Evolutionary conservation across 441 rosid species (phyloP), one percentile per base, ranked within the genome.

Genomic region (Bruguiera hainesii): DNA sequence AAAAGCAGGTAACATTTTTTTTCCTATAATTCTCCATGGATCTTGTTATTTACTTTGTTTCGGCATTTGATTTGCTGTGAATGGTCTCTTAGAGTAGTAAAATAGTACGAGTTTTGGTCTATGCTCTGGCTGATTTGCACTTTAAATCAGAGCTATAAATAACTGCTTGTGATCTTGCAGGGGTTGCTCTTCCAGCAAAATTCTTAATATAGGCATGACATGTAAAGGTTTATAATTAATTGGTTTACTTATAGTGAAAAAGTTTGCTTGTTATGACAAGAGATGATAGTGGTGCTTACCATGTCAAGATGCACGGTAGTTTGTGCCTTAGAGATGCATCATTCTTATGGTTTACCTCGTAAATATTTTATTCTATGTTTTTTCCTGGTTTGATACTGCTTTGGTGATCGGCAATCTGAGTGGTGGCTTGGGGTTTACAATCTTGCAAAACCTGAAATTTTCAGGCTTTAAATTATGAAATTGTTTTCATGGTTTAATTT

Each of bases 1-100:
- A 89, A 77, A 95, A 90, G 66, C 86, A 84, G 96, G 99, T 92
- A 72, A 76, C 39, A 0, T 5, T 70, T 73, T 49, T 39, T 7
- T 8, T 61, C 1, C 56, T 46, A 6, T 63, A 8, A 6, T 13
- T 42, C 48, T 42, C 15, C 48, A 3, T 13, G 48, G 48, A 11
- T 42, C 23, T 55, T 23, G 11, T 55, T 55, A 55, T 26, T 23
- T 23, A 15, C 58, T 20, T 23, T 1, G 18, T 55, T 55, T 8
- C 13, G 1, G 58, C 58, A 55, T 55, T 23, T 55, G 58, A 23
- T 23, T 55, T 5, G 1, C 21, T 26, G 16, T 8, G 29, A 55
- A 23, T 55, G 3, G 29, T 55, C 16, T 10, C 48, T 3, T 42
- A 42, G 48, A 3, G 18, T 23, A 23, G 25, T 55, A 26, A 9